Evolutionary conservation across 306 rosid species (phyloP).

Genomic region (Rubus parviflorus): DNA sequence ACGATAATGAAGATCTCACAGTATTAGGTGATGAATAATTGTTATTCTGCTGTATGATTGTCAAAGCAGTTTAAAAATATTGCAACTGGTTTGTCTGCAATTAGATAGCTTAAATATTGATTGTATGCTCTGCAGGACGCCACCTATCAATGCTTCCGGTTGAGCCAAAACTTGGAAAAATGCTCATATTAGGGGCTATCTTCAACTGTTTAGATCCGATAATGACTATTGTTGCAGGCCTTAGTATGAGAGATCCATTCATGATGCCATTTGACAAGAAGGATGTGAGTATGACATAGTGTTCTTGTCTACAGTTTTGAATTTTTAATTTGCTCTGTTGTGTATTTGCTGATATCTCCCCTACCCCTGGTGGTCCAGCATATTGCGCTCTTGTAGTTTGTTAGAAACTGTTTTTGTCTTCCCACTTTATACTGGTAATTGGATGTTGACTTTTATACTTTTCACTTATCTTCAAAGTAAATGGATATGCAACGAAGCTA

Average conservation of each 20-base stretch:
- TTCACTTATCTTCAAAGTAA: not conserved
- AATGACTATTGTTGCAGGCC: slow-evolving; percentile 88
- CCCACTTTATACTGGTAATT: not conserved
- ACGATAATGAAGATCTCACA: slow-evolving; percentile 78
- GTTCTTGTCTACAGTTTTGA: not conserved
- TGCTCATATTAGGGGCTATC: slow-evolving; percentile 90
- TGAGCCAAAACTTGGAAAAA: slow-evolving; percentile 97
- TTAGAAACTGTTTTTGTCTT: not conserved
- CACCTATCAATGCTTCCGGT: slow-evolving; percentile 80
- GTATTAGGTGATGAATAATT: slow-evolving; percentile 42
- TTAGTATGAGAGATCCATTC: slow-evolving; percentile 94
- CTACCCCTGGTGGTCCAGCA: not conserved
- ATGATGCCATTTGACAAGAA: slow-evolving; percentile 84
- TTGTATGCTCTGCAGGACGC: slow-evolving; percentile 56
- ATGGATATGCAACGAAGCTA: not conserved
- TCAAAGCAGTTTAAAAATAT: slow-evolving; percentile 3
- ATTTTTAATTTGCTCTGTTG: not conserved
- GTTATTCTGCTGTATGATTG: not conserved
- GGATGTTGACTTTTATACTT: not conserved
- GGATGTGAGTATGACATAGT: slow-evolving; percentile 59
- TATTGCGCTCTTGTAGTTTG: not conserved
- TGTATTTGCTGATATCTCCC: not conserved
- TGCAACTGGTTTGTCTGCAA: slow-evolving; percentile 20
- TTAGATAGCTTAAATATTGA: slow-evolving; percentile 10
- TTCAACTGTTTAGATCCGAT: slow-evolving; percentile 90